These are phyloP conservation scores for Ajuga chamaepitys DNA, from an alignment of 257 asterid genomes.

Conservation along the genomic window DNA sequence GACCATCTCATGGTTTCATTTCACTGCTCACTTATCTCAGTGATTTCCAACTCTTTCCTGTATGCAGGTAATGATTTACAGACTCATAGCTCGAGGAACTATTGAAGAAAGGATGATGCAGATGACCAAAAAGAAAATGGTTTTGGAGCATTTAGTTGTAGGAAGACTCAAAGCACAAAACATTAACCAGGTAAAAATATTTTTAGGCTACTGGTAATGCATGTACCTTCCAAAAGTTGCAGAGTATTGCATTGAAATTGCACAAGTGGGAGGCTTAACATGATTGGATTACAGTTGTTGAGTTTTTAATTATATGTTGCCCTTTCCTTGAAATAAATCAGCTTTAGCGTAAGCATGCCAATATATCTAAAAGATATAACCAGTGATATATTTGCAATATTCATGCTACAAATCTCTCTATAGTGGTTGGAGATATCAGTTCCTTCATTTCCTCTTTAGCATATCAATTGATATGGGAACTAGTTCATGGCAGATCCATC, in stretches of 20 bases:
- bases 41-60: slow-evolving; percentile 12
- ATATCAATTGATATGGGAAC: background rate
- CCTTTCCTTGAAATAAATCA: background rate
- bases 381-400: background rate
- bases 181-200: slow-evolving; percentile 73
- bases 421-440: background rate
- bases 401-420: background rate
- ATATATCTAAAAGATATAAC: background rate
- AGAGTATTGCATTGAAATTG: background rate
- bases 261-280: slow-evolving; percentile 1
- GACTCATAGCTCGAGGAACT: slow-evolving; percentile 83
- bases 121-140: slow-evolving; percentile 99
- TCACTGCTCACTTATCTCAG: slow-evolving; percentile 11
- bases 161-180: slow-evolving; percentile 91
- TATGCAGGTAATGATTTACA: slow-evolving; percentile 90
- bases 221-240: background rate
- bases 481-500: background rate
- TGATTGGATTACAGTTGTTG: background rate
- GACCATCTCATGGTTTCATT: slow-evolving; percentile 14
- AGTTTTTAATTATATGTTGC: background rate
- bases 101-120: slow-evolving; percentile 99
- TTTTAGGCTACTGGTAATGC: background rate
- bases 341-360: background rate
- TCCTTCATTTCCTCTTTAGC: background rate
- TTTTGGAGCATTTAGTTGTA: slow-evolving; percentile 94